A percentile compares a stretch with the other conserved stretches of the same genome.
phyloP scores from a whole-genome alignment of 352 stramenopile genomes.

The Thalassiosira tumida region DNA sequence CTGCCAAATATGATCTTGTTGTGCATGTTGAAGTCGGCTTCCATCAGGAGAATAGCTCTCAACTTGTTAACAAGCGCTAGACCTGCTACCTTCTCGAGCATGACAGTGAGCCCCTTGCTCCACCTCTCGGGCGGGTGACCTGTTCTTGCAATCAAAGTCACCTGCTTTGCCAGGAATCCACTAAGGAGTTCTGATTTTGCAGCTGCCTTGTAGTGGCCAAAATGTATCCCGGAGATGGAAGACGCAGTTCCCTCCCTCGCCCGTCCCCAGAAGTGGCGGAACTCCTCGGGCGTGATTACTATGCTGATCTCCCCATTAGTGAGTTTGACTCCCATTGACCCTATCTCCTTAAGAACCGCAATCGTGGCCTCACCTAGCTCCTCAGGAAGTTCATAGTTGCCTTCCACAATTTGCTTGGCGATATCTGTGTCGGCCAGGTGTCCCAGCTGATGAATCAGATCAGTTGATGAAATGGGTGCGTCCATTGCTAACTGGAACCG shows the following conservation, averaged over 20 bases:
- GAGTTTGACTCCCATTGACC: not conserved
- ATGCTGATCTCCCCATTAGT: not conserved
- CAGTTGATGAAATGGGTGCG: slow-evolving; percentile 25
- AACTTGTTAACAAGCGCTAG: slow-evolving; percentile 39
- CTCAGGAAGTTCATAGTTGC: slow-evolving; percentile 23
- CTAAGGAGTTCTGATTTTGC: not conserved
- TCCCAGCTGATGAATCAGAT: slow-evolving; percentile 6
- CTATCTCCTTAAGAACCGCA: slow-evolving; percentile 2
- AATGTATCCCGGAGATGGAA: slow-evolving; percentile 6
- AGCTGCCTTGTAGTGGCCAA: slow-evolving; percentile 33
- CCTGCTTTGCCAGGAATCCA: slow-evolving; percentile 11
- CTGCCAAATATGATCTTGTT: slow-evolving; percentile 47
- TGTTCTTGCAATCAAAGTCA: slow-evolving; percentile 4
- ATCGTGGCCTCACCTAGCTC: slow-evolving; percentile 5
- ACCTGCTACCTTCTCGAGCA: slow-evolving; percentile 58
- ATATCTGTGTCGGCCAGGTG: slow-evolving; percentile 4
- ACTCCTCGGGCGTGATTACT: slow-evolving; percentile 2
- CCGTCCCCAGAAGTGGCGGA: not conserved
- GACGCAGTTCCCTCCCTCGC: slow-evolving; percentile 10
- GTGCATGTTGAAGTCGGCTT: slow-evolving; percentile 59
- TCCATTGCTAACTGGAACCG: slow-evolving; percentile 1
- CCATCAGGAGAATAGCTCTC: slow-evolving; percentile 45
- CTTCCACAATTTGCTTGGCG: slow-evolving; percentile 13
- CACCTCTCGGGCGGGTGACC: slow-evolving; percentile 13
- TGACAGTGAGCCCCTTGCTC: slow-evolving; percentile 30